phyloP scores from a whole-genome alignment of 2,329 filamentous ascomycete species.

The Cadophora luteo-olivacea region DNA sequence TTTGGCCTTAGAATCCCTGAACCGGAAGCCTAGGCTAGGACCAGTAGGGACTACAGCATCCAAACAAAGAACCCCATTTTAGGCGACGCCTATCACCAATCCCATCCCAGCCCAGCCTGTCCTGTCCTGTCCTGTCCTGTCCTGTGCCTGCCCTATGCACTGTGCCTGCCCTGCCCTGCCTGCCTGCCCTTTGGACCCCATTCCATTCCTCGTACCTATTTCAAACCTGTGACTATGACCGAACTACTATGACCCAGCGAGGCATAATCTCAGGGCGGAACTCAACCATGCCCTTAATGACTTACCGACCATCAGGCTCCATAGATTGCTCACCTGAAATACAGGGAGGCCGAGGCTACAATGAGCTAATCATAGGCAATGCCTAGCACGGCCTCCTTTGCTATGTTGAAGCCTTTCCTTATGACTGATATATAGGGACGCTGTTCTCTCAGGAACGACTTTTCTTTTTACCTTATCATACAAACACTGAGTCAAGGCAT shows the following conservation, averaged over 20 bases:
- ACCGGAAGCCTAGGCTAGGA: constrained; percentile 8
- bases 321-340: constrained; percentile 14
- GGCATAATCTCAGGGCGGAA: constrained; percentile 15
- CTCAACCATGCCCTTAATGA: constrained; percentile 11
- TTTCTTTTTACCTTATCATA: background rate
- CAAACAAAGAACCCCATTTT: background rate
- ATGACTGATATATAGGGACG: constrained; percentile 18
- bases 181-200: constrained; percentile 16
- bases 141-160: constrained; percentile 1
- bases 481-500: constrained; percentile 1
- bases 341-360: constrained; percentile 13
- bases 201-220: background rate
- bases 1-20: background rate
- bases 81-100: background rate
- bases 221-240: background rate
- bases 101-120: too few species aligned
- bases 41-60: background rate
- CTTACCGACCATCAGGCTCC: constrained; percentile 15
- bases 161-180: background rate
- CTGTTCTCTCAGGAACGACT: background rate
- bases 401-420: constrained; percentile 9
- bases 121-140: background rate
- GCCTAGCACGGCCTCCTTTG: constrained; percentile 16
- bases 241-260: constrained; percentile 7
- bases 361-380: constrained; percentile 13